Conservation (phyloP, 495 filamentous ascomycete species). For the Cudoniella acicularis region DNA sequence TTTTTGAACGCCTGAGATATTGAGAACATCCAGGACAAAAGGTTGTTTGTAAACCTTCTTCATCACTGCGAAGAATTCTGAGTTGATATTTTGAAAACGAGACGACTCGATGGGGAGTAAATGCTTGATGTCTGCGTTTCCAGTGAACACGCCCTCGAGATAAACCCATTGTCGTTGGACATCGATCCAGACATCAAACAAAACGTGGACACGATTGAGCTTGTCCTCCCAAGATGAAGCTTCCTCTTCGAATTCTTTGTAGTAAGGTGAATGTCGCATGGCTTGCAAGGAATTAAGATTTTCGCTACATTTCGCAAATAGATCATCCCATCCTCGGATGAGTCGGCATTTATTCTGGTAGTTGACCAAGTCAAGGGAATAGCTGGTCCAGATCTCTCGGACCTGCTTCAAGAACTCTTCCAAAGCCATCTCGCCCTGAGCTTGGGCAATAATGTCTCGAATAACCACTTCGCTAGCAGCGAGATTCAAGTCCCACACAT, state of each 20-base stretch:
- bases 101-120: conserved; percentile 92
- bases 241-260: conserved; percentile 98
- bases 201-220: conserved; percentile 90
- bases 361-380: conserved; percentile 87
- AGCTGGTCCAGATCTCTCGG: conserved; percentile 93
- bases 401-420: conserved; percentile 98
- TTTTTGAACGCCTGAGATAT: conserved; percentile 92
- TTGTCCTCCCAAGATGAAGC: conserved; percentile 97
- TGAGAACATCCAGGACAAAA: conserved; percentile 89
- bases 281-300: conserved; percentile 96
- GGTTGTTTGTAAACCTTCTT: conserved; percentile 97
- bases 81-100: conserved; percentile 98
- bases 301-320: conserved; percentile 97
- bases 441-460: conserved; percentile 87
- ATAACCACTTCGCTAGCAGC: conserved; percentile 80
- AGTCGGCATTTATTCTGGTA: conserved; percentile 97
- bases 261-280: conserved; percentile 98
- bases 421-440: conserved; percentile 96
- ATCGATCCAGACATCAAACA: conserved; percentile 99
- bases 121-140: conserved; percentile 98
- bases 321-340: conserved; percentile 96
- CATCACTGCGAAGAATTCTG: conserved; percentile 95
- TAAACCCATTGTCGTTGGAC: conserved; percentile 99
- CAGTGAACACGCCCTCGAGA: conserved; percentile 95
- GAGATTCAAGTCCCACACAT: conserved; percentile 96